These are phyloP conservation scores for Diaporthe ilicicola DNA, from an alignment of 2,329 filamentous ascomycete species.

Conservation along the genomic window DNA sequence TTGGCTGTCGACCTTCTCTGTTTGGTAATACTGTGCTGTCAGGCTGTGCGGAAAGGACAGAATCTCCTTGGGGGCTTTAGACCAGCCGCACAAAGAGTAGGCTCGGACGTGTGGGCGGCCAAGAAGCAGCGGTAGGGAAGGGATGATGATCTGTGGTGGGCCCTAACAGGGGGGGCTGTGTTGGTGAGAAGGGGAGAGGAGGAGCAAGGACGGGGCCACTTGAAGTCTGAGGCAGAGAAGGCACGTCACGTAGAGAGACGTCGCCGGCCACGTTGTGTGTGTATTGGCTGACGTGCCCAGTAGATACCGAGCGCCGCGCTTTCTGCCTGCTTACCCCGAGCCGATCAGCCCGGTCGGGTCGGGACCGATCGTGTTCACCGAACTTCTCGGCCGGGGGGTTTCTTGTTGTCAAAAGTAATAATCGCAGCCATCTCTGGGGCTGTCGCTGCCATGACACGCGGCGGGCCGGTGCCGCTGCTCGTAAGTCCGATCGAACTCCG, in stretches of 20 bases:
- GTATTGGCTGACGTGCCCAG: not conserved
- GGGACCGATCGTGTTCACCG: not conserved
- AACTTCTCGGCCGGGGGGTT: not conserved
- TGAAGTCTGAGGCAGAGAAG: not conserved
- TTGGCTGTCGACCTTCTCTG: not conserved
- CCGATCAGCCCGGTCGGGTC: not conserved
- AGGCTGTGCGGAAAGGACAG: not conserved
- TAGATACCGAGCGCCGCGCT: not conserved
- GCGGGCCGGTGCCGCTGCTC: not conserved
- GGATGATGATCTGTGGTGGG: not conserved
- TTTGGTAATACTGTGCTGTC: too few species aligned
- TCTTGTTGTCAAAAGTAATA: not conserved
- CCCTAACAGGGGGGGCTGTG: not conserved
- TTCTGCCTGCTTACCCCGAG: constrained; percentile 9
- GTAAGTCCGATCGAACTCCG: constrained; percentile 11
- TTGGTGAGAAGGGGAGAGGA: not conserved
- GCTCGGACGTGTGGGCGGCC: not conserved
- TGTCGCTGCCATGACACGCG: not conserved
- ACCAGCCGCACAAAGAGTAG: not conserved
- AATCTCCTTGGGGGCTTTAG: not conserved
- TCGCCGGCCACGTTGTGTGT: not conserved
- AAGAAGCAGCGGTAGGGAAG: not conserved
- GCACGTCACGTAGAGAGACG: not conserved
- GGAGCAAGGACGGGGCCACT: not conserved
- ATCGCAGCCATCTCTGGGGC: not conserved